phyloP scores from a whole-genome alignment of 306 rosid species.

The Begonia loranthoides region DNA sequence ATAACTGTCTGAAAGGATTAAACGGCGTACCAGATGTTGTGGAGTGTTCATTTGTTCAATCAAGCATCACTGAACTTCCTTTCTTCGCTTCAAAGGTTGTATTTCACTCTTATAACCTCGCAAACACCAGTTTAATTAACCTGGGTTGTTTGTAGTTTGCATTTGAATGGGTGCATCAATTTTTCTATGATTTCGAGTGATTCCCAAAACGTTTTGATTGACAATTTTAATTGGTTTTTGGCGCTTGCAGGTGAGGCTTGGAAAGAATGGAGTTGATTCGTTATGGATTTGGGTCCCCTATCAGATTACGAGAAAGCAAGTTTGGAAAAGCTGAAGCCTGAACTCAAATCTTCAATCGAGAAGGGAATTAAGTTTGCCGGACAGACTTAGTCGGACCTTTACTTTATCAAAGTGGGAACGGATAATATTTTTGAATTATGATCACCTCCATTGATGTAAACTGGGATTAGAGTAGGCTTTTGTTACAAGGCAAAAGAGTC shows the following conservation, averaged over 20 bases:
- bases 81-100: constrained; percentile 96
- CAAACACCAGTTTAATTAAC: no score
- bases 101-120: no score
- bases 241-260: constrained; percentile 61
- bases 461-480: no score
- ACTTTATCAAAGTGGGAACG: no score
- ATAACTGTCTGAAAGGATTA: constrained; percentile 95
- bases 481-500: no score
- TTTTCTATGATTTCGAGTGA: no score
- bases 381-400: no score
- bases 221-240: no score
- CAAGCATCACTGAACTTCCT: constrained; percentile 77
- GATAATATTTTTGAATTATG: neutral
- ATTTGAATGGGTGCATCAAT: constrained; percentile 26
- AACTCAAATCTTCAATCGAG: constrained; percentile 65
- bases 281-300: constrained; percentile 63
- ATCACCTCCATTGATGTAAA: no score
- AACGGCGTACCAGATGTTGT: constrained; percentile 97
- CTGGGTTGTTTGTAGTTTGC: constrained; percentile 93
- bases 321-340: constrained; percentile 57
- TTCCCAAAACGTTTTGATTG: no score
- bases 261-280: constrained; percentile 84
- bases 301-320: constrained; percentile 74
- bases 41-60: constrained; percentile 90
- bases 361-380: constrained; percentile 47